Conservation (phyloP, 257 asterid species). For the Sherardia arvensis region DNA sequence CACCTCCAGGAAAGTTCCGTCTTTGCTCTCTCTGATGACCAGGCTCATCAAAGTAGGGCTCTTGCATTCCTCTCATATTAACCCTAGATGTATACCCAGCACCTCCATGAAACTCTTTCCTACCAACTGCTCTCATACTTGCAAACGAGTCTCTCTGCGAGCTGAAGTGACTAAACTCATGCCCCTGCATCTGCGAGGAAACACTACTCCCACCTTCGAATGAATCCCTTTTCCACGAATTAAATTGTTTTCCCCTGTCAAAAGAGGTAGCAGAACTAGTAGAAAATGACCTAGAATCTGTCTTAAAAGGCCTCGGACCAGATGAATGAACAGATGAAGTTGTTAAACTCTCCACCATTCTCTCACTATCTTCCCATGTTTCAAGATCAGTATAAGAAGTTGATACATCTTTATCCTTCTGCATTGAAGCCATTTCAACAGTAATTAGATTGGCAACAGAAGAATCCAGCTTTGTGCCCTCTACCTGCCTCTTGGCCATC, state of each 20-base stretch:
- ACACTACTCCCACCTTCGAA: conserved; percentile 43
- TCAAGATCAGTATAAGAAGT: conserved; percentile 37
- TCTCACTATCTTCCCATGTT: conserved; percentile 84
- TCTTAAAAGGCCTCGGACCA: conserved; percentile 37
- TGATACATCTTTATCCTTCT: conserved; percentile 38
- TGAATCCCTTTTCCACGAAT: conserved; percentile 62
- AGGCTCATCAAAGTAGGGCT: conserved; percentile 53
- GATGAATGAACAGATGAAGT: conserved; percentile 45
- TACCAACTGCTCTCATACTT: conserved; percentile 44
- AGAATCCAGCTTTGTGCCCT: conserved; percentile 29
- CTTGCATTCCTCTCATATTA: conserved; percentile 40
- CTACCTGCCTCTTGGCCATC: conserved; percentile 73
- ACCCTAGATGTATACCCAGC: conserved; percentile 48
- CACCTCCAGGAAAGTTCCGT: conserved; percentile 55
- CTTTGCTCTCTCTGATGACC: conserved; percentile 53
- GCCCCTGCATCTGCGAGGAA: conserved; percentile 37
- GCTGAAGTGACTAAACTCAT: conserved; percentile 50
- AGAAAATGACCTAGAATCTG: conserved; percentile 43
- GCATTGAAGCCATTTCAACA: conserved; percentile 37
- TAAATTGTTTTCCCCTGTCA: conserved; percentile 50
- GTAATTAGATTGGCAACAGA: conserved; percentile 17
- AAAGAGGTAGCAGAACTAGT: conserved; percentile 36
- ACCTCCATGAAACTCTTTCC: conserved; percentile 60
- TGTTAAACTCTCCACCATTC: conserved; percentile 57
- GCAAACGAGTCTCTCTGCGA: conserved; percentile 53